phyloP scores from a whole-genome alignment of 2,329 filamentous ascomycete species.

The Microsporum canis region DNA sequence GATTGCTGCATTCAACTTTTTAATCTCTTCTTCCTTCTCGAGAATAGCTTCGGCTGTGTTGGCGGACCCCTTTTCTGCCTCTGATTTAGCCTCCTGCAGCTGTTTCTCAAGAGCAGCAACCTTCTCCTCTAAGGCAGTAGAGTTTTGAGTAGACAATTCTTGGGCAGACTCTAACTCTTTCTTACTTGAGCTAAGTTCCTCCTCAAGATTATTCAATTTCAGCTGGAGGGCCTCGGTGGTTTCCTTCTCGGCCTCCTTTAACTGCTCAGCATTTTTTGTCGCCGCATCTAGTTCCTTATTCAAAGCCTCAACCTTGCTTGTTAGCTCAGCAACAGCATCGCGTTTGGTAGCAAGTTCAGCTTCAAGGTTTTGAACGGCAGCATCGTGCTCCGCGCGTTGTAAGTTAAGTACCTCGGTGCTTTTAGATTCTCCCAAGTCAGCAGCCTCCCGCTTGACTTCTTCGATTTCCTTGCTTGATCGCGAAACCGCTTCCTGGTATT shows the following conservation, averaged over 20 bases:
- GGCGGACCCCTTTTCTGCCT: conserved; percentile 17
- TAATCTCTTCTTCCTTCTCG: conserved; percentile 28
- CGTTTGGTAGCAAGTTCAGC: conserved; percentile 13
- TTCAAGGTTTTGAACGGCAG: conserved; percentile 18
- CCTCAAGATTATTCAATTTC: conserved; percentile 31
- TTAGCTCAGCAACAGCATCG: conserved; percentile 8
- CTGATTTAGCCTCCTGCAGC: conserved; percentile 24
- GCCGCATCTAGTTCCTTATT: conserved; percentile 22
- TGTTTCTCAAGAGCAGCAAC: conserved; percentile 27
- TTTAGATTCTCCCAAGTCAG: conserved; percentile 27
- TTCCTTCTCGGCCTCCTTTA: conserved; percentile 19
- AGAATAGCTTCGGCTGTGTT: conserved; percentile 18
- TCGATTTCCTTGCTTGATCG: conserved; percentile 30
- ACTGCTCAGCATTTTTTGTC: conserved; percentile 19
- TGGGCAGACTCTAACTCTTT: conserved; percentile 28
- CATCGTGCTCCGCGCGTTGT: conserved; percentile 27
- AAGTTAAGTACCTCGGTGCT: conserved; percentile 27
- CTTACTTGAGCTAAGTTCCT: conserved; percentile 29
- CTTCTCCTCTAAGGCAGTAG: conserved; percentile 26
- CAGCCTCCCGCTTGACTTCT: conserved; percentile 27
- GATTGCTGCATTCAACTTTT: conserved; percentile 24
- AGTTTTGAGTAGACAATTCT: conserved; percentile 22
- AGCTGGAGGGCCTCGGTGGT: conserved; percentile 26
- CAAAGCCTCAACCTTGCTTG: conserved; percentile 15
- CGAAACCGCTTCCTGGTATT: conserved; percentile 28